Percentiles rank a stretch among this genome's conserved stretches.
Evolutionary conservation across 441 rosid genomes (phyloP).

Genomic region (Croton laevigatus): DNA sequence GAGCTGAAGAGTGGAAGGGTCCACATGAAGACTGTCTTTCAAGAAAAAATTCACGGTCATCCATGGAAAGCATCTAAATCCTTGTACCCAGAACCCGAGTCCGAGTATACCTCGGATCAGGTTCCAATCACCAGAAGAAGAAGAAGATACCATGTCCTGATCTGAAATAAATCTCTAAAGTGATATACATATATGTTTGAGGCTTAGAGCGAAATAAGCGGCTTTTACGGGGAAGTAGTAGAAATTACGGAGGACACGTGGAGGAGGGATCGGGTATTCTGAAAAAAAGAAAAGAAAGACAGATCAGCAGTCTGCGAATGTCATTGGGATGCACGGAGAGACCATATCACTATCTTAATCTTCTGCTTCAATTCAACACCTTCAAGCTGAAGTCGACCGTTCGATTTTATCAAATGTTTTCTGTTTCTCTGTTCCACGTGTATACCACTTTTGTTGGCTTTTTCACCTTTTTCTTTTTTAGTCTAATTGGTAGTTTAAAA

Average conservation of each 20-base stretch:
- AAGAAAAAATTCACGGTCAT: conserved; percentile 74
- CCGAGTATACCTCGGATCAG: conserved; percentile 55
- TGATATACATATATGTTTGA: too few species aligned
- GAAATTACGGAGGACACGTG: conserved; percentile 17
- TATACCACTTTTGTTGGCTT: not conserved
- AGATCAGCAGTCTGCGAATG: not conserved
- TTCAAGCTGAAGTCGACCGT: not conserved
- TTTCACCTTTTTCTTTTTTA: not conserved
- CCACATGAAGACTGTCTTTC: conserved; percentile 71
- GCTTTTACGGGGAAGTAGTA: not conserved
- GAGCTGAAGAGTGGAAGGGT: conserved; percentile 79
- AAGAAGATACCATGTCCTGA: conserved; percentile 12
- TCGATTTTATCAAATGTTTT: not conserved
- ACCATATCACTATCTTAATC: not conserved
- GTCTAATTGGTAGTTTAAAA: too few species aligned
- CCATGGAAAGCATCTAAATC: conserved; percentile 90
- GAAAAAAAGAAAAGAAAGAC: not conserved
- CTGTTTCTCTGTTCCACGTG: not conserved
- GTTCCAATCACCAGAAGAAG: conserved; percentile 7
- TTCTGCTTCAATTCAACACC: not conserved
- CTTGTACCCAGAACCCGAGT: conserved; percentile 82
- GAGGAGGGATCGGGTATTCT: not conserved
- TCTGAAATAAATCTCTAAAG: not conserved
- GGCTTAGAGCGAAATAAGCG: not conserved
- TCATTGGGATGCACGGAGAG: conserved; percentile 2